Base-by-base conservation (phyloP, 495 filamentous ascomycete genomes). In the Parathielavia hyrcaniae region DNA sequence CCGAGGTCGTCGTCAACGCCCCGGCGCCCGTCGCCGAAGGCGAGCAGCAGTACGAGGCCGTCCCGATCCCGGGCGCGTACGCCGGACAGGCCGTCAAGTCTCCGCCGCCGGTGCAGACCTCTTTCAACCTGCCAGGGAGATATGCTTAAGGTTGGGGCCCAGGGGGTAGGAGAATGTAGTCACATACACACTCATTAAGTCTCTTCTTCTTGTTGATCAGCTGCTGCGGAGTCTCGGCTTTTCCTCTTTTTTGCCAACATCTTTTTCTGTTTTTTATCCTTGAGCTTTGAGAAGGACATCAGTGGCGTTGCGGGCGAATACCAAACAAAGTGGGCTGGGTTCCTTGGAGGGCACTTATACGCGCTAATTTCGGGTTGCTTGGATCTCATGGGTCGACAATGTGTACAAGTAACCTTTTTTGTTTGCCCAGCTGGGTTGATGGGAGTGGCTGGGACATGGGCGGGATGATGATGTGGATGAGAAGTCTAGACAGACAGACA, bases 41-140 rank as follows among this genome's bases (percentile, higher is more conserved):
- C 47, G 85, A 88, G 76, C 73, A 81, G 65, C 76, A 79, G 55
- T 88, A 86, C 71, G 85, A 82, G 43, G 71, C 78, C 14, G 85
- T 88, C 38, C 83, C 84, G 6, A 86, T 87, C 58, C 85, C 85
- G 0, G 81, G 83, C 19, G 80, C 85, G 1, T 88, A 87, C 50
- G 68, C 67, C 23, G 75, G 74, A 22, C 72, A 72, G 48, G 71
- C 70, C 4, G 45, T 78, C 50, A 75, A 73, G 69, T 73, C 67
- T 61, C 76, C 76, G 46, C 71, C 72, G 30, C 61, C 75, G 5
- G 60, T 52, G 11, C 73, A 76, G 63, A 72, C 75, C 4, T 65
- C 53, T 52, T 75, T 79, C 59, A 59, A 67, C 36, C 44, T 63
- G 7, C 61, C 61, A 0, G 52, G 52, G 11, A 49, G 66, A 47